Evolutionary conservation across 108 stramenopile genomes (phyloP), one percentile per base, ranked within the genome.

Genomic region (Skeletonema menzelii): DNA sequence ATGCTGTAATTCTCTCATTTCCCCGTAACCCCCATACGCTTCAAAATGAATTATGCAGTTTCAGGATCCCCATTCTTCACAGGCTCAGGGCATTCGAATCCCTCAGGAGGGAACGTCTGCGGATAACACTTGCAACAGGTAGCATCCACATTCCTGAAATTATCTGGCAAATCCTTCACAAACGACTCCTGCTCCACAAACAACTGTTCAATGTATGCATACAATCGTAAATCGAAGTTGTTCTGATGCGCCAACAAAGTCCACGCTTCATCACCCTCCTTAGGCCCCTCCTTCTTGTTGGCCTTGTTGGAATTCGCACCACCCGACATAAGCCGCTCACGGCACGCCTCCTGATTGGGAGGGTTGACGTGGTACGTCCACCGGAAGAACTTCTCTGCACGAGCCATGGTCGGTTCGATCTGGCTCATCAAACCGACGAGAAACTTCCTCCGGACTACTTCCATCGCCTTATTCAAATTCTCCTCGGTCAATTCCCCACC

Each of bases 61-160:
- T n/a, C n/a, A n/a, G 49, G 7, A 53, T 53, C 55, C 67, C 47
- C 79, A 60, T 80, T 80, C 68, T 80, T 80, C 40, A 85, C 84
- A 8, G 77, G 69, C 53, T 70, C 61, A 12, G 85, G 85, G 57
- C 85, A 86, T 2, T 60, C 65, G 31, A 80, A 83, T 10, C 85
- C 85, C 56, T 83, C 85, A 20, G 77, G 78, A 15, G 85, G 82
- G 56, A 57, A 86, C 7, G 85, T 86, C 27, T 74, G 67, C 6
- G 85, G 82, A 63, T 84, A 72, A 40, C 85, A 84, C 71, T 84
- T 82, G 55, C 85, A 86, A 46, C 85, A 86, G 5, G 83, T 84
- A 8, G 72, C 72, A 71, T 84, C 77, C 1, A 84, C 57, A 27
- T 69, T 76, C 34, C 85, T 77, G 30, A 70, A 84, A 38, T 83